Base-by-base conservation (phyloP, 164 flowering plant species). In the Santalum album region DNA sequence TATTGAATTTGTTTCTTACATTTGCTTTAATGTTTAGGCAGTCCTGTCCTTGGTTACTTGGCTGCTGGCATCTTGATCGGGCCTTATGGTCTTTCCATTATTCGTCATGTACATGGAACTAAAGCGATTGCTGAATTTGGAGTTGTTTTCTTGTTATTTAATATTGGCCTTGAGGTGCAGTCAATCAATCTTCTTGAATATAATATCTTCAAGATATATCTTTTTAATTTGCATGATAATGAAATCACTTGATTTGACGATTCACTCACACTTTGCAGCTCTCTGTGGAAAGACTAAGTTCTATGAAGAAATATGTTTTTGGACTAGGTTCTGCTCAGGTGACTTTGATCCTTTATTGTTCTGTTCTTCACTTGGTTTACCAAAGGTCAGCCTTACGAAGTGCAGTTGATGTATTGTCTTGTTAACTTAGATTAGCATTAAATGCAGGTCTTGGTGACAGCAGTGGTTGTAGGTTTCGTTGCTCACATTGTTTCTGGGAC, bases 291-390 rank as follows among this genome's bases (percentile, higher is more conserved):
- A 87, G 99, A 73, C 67, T 90, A 49, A 94, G 99, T 69, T 94
- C 99, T 65, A 94, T 94, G 99, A 94, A 94, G 90, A 94, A 94
- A 66, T 94, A 94, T 74, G 99, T 94, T 53, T 94, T 94, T 72
- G 99, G 99, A 47, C 72, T 94, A 71, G 99, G 99, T 58, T 77
- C 97, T 53, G 90, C 92, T 58, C 99, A 94, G 99, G 99, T 94
- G 68, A 81, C 56, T 67, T 45, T 49, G 36, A 49, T 45, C 14
- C 19, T n/a, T 0, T 35, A 34, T 34, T 7, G 16, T 46, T n/a
- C 20, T 34, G 17, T 9, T 25, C 12, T 42, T 7, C 6, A 40
- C 19, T 57, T 25, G 26, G 23, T 57, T 34, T 48, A 25, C 44
- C 42, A 25, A 10, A 12, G 21, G 32, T 29, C 16, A 12, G 15